These are phyloP conservation scores for Penicillium sp. DNA, from an alignment of 2,329 filamentous ascomycete genomes.

Conservation along the genomic window DNA sequence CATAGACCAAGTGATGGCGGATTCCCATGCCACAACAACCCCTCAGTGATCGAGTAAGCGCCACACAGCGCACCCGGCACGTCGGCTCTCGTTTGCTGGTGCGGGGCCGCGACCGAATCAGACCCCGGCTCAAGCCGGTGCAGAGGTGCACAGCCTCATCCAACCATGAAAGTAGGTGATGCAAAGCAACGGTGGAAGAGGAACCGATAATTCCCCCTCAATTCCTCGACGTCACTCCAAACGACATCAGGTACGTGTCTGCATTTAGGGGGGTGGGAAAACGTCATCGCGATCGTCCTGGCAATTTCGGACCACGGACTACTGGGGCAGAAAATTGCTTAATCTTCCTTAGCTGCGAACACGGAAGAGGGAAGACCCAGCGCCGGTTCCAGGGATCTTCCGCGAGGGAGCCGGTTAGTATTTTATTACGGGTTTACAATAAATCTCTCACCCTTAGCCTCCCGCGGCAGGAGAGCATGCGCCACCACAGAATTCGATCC, in stretches of 20 bases:
- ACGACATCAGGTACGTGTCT: neutral
- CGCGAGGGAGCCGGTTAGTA: conserved; percentile 2
- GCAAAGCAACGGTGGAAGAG: neutral
- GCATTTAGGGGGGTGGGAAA: neutral
- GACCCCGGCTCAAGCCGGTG: conserved; percentile 3
- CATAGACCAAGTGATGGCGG: neutral
- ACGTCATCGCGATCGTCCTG: conserved; percentile 18
- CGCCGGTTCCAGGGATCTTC: conserved; percentile 23
- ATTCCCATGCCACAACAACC: neutral
- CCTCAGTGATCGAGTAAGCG: conserved; percentile 7
- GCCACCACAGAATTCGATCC: neutral
- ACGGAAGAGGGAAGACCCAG: conserved; percentile 26
- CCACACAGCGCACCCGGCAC: conserved; percentile 23
- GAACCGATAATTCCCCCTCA: neutral
- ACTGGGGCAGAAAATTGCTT: conserved; percentile 15
- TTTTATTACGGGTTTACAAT: conserved; percentile 1
- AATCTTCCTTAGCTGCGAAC: conserved; percentile 16
- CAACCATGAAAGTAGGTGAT: neutral
- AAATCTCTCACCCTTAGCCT: conserved; percentile 16
- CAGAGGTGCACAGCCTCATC: conserved; percentile 31
- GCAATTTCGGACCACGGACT: conserved; percentile 10
- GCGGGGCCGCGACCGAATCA: conserved; percentile 28
- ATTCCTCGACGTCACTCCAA: neutral
- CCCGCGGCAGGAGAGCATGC: conserved; percentile 7
- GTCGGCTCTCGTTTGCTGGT: conserved; percentile 21